Percentiles rank a stretch among this genome's conserved stretches.
phyloP scores from a whole-genome alignment of 257 asterid genomes.

The Gentiana macrophylla region DNA sequence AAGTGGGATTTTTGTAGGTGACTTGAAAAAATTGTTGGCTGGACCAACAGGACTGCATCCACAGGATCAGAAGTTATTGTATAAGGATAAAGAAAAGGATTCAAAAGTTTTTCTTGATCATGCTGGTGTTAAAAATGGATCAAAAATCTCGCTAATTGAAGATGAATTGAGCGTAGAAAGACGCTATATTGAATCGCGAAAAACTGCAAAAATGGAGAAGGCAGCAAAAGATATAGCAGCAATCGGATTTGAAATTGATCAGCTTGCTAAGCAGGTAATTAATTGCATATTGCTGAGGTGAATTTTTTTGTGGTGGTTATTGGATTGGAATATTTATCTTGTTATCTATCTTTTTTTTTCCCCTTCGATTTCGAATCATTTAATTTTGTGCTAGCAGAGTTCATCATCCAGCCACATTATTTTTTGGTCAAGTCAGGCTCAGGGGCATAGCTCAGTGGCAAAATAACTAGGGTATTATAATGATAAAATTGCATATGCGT shows the following conservation, averaged over 20 bases:
- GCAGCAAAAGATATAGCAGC: conserved; percentile 56
- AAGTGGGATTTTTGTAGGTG: conserved; percentile 34
- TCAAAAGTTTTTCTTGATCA: conserved; percentile 59
- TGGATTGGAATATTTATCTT: no score
- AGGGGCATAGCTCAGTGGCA: no score
- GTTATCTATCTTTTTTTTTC: no score
- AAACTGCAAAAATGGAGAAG: conserved; percentile 44
- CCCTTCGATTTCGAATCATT: no score
- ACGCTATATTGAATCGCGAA: conserved; percentile 34
- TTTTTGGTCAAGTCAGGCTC: no score
- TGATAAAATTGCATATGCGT: no score
- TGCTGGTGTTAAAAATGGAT: conserved; percentile 62
- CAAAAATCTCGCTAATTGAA: conserved; percentile 53
- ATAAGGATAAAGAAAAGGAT: conserved; percentile 67
- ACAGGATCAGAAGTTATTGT: conserved; percentile 60
- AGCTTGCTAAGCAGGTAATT: conserved; percentile 68
- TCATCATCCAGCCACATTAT: no score
- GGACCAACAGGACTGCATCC: conserved; percentile 54
- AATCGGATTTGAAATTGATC: conserved; percentile 60
- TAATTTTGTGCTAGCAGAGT: no score
- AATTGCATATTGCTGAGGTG: neutral
- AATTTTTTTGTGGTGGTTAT: no score
- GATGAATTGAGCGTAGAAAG: conserved; percentile 58
- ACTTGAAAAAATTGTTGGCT: conserved; percentile 62
- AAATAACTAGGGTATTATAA: no score